phyloP scores from a whole-genome alignment of 164 flowering plant species.

The Macadamia integrifolia region DNA sequence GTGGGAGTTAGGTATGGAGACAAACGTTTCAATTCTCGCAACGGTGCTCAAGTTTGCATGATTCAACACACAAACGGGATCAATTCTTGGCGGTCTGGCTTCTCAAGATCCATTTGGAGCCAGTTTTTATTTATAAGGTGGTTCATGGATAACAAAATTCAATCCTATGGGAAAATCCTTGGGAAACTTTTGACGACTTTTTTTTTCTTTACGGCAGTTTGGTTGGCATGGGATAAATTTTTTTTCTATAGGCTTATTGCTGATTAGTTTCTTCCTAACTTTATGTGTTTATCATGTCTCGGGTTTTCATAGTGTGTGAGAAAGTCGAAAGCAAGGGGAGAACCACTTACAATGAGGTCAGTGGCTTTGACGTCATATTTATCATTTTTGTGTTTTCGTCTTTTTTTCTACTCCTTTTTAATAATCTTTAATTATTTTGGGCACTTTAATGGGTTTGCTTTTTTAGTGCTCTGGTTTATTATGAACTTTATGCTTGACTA shows the following conservation, averaged over 20 bases:
- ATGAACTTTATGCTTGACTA: neutral
- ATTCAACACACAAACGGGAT: no score
- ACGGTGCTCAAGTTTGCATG: no score
- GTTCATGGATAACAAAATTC: neutral
- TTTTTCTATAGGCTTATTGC: neutral
- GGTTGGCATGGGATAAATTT: neutral
- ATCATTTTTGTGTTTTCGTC: neutral
- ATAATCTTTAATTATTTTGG: no score
- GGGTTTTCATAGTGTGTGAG: conserved; percentile 51
- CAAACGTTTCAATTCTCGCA: no score
- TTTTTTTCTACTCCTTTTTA: neutral
- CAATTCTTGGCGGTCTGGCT: no score
- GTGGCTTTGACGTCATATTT: conserved; percentile 15
- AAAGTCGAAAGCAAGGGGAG: conserved; percentile 87
- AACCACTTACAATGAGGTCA: conserved; percentile 87
- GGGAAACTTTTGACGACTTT: neutral
- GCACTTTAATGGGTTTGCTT: neutral
- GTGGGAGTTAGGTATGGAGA: no score
- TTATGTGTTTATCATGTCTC: conserved; percentile 16
- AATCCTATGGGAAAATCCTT: neutral
- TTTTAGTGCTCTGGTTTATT: neutral
- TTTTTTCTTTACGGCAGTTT: neutral
- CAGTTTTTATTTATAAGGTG: neutral
- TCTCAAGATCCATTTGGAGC: neutral
- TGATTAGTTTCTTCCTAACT: conserved; percentile 8